These are phyloP conservation scores for Cucurbita maxima DNA, from an alignment of 306 rosid species.

Conservation along the genomic window DNA sequence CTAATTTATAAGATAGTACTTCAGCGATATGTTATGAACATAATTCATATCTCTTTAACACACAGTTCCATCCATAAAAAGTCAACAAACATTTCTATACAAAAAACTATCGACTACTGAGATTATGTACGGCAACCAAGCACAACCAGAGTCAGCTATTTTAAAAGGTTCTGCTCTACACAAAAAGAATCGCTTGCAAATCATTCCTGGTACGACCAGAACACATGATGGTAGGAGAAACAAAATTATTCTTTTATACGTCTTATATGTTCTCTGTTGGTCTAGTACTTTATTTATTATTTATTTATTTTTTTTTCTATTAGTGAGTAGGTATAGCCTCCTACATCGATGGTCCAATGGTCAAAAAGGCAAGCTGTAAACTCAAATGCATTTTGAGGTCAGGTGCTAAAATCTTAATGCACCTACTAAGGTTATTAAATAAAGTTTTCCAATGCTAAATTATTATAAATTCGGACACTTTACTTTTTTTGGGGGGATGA, in stretches of 20 bases:
- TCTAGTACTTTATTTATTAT: background rate
- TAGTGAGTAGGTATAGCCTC: background rate
- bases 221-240: background rate
- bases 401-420: background rate
- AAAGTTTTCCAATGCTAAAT: background rate
- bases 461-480: background rate
- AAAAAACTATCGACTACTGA: background rate
- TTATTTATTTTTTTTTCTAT: background rate
- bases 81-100: background rate
- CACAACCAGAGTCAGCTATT: background rate
- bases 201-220: background rate
- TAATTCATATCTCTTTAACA: background rate
- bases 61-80: background rate
- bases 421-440: background rate
- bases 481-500: background rate
- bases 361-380: background rate
- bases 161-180: background rate
- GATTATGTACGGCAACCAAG: background rate
- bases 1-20: slow-evolving; percentile 19
- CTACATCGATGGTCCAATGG: background rate
- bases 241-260: background rate
- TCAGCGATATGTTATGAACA: background rate
- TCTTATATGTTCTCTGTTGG: background rate
- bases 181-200: background rate
- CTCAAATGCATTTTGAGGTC: background rate